Conservation (phyloP, 345 rosid genomes). For the Syzygium aqueum region DNA sequence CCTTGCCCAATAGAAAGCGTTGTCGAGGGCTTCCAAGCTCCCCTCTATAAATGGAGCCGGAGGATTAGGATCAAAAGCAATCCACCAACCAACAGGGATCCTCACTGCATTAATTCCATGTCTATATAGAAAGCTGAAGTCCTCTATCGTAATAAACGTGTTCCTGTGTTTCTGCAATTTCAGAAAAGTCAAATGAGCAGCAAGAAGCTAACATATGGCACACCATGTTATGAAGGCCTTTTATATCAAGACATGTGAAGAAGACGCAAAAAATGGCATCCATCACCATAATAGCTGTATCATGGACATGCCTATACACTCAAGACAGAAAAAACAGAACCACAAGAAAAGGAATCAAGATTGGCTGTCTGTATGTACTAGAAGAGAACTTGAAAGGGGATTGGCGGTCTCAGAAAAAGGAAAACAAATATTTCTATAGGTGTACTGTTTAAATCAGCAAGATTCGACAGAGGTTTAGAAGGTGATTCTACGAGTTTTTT, state of each 20-base stretch:
- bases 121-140: constrained; percentile 47
- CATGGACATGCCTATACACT: background rate
- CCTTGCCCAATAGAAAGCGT: constrained; percentile 71
- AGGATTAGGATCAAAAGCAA: constrained; percentile 66
- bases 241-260: background rate
- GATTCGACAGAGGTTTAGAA: background rate
- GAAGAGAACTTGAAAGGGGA: background rate
- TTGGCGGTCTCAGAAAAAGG: background rate
- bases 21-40: constrained; percentile 56
- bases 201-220: background rate
- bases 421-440: background rate
- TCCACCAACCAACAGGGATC: constrained; percentile 86
- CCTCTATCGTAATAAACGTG: constrained; percentile 44
- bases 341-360: background rate
- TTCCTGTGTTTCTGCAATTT: constrained; percentile 50
- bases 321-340: background rate
- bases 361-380: background rate
- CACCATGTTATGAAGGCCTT: background rate
- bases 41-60: constrained; percentile 64
- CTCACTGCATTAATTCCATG: constrained; percentile 64
- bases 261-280: background rate
- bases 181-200: background rate
- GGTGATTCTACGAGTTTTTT: background rate
- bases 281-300: background rate
- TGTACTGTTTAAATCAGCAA: background rate